Conservation (phyloP, 1,284 basidiomycete genomes). For the Megacollybia platyphylla region DNA sequence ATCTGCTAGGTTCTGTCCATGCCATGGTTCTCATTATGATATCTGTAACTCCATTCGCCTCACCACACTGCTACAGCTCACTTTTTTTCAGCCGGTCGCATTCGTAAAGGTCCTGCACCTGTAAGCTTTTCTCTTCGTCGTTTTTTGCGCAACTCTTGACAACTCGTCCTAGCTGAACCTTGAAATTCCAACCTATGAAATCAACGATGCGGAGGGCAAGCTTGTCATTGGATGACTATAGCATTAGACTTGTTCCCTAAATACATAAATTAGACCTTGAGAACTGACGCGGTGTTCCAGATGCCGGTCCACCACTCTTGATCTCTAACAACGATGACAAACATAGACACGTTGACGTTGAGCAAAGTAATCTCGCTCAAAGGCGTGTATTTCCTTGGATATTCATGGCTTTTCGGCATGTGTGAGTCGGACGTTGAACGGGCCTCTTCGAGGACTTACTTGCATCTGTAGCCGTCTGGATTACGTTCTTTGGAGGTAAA, state of each 20-base stretch:
- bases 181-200: slow-evolving; percentile 81
- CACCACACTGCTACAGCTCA: slow-evolving; percentile 5
- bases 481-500: slow-evolving; percentile 52
- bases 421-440: slow-evolving; percentile 29
- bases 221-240: slow-evolving; percentile 74
- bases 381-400: slow-evolving; percentile 42
- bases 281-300: too few relatives aligned
- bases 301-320: neutral
- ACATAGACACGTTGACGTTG: slow-evolving; percentile 24
- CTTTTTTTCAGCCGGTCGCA: slow-evolving; percentile 63
- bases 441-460: neutral
- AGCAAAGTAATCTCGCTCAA: too few relatives aligned
- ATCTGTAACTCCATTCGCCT: slow-evolving; percentile 46
- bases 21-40: slow-evolving; percentile 98
- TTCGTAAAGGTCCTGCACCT: slow-evolving; percentile 90
- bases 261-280: too few relatives aligned
- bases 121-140: slow-evolving; percentile 27
- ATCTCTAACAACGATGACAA: slow-evolving; percentile 14
- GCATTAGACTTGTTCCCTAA: too few relatives aligned
- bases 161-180: slow-evolving; percentile 64
- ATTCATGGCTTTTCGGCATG: slow-evolving; percentile 56
- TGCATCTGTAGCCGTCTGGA: slow-evolving; percentile 38
- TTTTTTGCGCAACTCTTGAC: slow-evolving; percentile 1
- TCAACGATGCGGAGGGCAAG: slow-evolving; percentile 83
- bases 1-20: slow-evolving; percentile 74